These are phyloP conservation scores for Pythium pyrilobum DNA, from an alignment of 352 stramenopile genomes.

Conservation along the genomic window DNA sequence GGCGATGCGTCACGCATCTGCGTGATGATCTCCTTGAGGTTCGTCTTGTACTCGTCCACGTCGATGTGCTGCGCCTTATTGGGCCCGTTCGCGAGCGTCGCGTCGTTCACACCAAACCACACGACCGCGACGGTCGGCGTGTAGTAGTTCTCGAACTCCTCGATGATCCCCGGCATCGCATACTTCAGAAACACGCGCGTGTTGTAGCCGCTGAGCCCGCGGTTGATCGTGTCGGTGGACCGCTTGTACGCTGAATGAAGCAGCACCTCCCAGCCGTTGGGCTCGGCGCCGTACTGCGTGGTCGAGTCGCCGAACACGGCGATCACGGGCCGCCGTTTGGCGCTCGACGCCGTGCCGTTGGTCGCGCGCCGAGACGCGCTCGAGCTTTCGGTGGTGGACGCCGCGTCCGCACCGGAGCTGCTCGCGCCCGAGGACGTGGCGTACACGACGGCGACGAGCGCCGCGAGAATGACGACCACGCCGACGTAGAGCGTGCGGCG, in stretches of 20 bases:
- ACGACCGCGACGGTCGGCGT: constrained; percentile 8
- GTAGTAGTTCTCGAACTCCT: constrained; percentile 1
- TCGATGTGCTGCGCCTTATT: constrained; percentile 39
- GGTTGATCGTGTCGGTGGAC: constrained; percentile 40
- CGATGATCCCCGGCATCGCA: constrained; percentile 2
- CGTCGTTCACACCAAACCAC: constrained; percentile 60
- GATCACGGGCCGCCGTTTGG: no score
- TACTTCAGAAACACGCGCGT: constrained; percentile 24
- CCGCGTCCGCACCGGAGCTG: no score
- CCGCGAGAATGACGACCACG: no score
- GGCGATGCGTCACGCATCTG: not conserved
- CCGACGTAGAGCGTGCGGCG: no score
- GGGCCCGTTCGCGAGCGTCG: constrained; percentile 30
- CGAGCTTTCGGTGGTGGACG: no score
- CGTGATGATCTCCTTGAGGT: constrained; percentile 16
- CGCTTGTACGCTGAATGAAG: constrained; percentile 53
- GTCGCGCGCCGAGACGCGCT: no score
- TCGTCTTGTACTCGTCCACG: constrained; percentile 34
- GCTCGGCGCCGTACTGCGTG: constrained; percentile 35
- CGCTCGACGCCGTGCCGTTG: no score
- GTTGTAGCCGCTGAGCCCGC: constrained; percentile 51
- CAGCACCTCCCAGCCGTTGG: constrained; percentile 38
- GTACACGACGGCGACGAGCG: no score
- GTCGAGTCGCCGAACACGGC: constrained; percentile 73
- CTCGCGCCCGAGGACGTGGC: no score